These are phyloP conservation scores for Phytophthora ohioensis DNA, from an alignment of 352 stramenopile species.

Conservation along the genomic window DNA sequence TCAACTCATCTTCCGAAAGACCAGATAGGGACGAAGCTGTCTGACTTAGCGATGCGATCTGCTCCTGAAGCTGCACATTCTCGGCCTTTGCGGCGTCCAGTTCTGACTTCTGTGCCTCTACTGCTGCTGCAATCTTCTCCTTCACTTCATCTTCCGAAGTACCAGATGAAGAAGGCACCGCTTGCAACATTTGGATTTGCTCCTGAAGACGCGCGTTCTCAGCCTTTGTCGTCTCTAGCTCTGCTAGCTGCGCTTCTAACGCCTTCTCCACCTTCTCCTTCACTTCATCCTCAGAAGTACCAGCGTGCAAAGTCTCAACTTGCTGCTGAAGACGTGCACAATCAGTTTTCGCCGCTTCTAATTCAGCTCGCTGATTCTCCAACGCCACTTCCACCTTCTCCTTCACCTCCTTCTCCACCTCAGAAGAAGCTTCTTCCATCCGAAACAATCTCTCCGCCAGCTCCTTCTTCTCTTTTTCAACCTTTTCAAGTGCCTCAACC, in stretches of 20 bases:
- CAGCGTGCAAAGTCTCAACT: conserved; percentile 5
- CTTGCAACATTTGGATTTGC: conserved; percentile 22
- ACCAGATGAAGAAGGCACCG: not conserved
- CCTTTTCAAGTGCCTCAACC: conserved; percentile 9
- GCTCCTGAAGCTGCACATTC: conserved; percentile 22
- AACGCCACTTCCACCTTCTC: conserved; percentile 9
- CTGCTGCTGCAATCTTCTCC: conserved; percentile 8
- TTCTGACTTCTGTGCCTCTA: conserved; percentile 15
- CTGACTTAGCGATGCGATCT: conserved; percentile 29
- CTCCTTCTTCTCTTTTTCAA: conserved; percentile 32
- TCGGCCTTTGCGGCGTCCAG: conserved; percentile 20
- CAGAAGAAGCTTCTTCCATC: conserved; percentile 18
- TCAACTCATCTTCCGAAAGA: conserved; percentile 5
- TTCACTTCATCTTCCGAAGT: conserved; percentile 3
- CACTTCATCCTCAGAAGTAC: conserved; percentile 13
- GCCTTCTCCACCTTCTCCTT: conserved; percentile 23
- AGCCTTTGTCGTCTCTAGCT: conserved; percentile 21
- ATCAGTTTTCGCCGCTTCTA: conserved; percentile 17
- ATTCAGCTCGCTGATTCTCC: conserved; percentile 5
- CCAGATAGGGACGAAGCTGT: not conserved
- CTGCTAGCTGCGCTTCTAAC: conserved; percentile 15
- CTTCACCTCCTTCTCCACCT: not conserved
- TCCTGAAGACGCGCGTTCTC: conserved; percentile 29
- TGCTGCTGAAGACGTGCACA: conserved; percentile 25
- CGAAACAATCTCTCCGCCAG: conserved; percentile 21